Base-by-base conservation (phyloP, 495 filamentous ascomycete genomes). In the Parmelia sp. region DNA sequence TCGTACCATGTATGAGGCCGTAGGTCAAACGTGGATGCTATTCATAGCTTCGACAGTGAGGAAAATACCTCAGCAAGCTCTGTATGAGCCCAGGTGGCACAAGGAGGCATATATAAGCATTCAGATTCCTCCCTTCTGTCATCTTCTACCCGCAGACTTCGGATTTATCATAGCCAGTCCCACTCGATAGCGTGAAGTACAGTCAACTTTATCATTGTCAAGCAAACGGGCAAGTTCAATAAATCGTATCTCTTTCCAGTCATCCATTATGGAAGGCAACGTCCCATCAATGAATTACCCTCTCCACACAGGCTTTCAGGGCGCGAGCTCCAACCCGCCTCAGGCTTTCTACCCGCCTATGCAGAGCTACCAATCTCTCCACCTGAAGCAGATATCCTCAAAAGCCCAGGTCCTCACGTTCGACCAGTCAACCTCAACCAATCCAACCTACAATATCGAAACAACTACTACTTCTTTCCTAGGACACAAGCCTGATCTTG, bases 401-500 rank as follows among this genome's bases (percentile, higher is more conserved):
- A 53, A 53, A 31, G 49, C 51, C 29, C 29, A 55, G 8, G 17
- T 53, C 19, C 15, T 33, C 6, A 55, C 51, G 27, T 55, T 55
- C 6, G 51, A 55, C 51, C 14, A 33, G 7, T 10, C 27, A 7
- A 6, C 21, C 17, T 29, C 51, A 55, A 35, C 15, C 27, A 27
- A 55, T 33, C 51, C 51, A 55, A 55, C 29, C 29, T 55, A 55
- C 51, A 55, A 35, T 10, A 55, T 55, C 51, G 51, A 55, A n/a
- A 33, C 51, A 21, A 33, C 51, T 29, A 55, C 27, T 29, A 31
- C 29, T 7, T 55, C 51, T 21, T 55, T 55, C 29, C 1, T 33
- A 15, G 25, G 23, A 27, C 35, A 59, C 36, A 40, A 59, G 57
- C 57, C 57, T 27, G 57, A 40, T 42, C 6, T 59, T n/a, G 39